Conservation (phyloP, 2,329 filamentous ascomycete genomes). For the Lecanosticta acicola region DNA sequence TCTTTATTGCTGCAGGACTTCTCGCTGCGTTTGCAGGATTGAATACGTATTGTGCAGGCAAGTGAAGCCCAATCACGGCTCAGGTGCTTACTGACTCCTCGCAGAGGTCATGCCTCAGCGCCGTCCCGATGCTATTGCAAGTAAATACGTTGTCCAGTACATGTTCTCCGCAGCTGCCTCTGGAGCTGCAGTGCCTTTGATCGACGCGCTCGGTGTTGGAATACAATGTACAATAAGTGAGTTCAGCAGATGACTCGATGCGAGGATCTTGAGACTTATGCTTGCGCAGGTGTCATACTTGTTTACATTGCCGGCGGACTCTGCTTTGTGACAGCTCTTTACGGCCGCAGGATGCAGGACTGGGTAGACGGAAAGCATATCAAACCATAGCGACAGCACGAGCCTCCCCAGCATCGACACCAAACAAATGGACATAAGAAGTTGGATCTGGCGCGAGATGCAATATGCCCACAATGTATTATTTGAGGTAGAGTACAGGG, state of each 20-base stretch:
- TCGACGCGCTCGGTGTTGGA: conserved; percentile 66
- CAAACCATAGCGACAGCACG: background rate
- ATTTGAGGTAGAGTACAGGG: no score
- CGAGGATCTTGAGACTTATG: no score
- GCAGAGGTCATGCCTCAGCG: conserved; percentile 64
- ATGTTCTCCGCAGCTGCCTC: conserved; percentile 63
- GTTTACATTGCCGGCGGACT: conserved; percentile 17
- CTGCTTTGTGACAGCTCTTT: conserved; percentile 13
- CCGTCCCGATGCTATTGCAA: conserved; percentile 62
- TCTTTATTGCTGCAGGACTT: conserved; percentile 63
- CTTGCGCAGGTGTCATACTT: conserved; percentile 11
- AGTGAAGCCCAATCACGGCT: background rate
- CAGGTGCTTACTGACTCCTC: background rate
- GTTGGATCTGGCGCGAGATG: no score
- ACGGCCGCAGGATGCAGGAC: conserved; percentile 17
- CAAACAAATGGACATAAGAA: no score
- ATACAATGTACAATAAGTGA: conserved; percentile 37
- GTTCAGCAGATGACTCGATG: background rate
- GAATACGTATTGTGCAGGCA: conserved; percentile 65
- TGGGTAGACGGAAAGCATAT: conserved; percentile 11
- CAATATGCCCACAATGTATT: no score
- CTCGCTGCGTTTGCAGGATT: conserved; percentile 66
- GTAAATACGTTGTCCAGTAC: conserved; percentile 72
- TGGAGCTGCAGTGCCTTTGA: conserved; percentile 63
- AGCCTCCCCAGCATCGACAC: background rate